Conservation (phyloP, 2,329 filamentous ascomycete genomes). For the Stagonosporopsis vannaccii region DNA sequence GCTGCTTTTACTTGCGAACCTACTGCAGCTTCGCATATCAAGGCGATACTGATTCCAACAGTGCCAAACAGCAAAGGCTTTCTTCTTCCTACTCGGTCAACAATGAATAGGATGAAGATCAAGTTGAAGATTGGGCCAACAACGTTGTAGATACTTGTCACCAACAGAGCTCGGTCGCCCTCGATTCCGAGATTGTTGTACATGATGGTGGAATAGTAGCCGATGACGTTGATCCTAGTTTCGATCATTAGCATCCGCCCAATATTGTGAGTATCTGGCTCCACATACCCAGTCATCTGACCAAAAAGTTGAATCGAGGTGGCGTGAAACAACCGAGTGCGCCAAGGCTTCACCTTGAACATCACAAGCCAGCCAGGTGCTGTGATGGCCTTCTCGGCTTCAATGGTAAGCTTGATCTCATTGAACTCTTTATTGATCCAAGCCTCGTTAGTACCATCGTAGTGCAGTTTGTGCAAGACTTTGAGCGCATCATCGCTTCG, state of each 20-base stretch:
- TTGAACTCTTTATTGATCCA: slow-evolving; percentile 66
- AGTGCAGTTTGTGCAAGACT: slow-evolving; percentile 60
- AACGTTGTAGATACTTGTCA: slow-evolving; percentile 68
- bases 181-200: slow-evolving; percentile 65
- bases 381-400: slow-evolving; percentile 64
- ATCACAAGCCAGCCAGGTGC: slow-evolving; percentile 63
- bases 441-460: slow-evolving; percentile 62
- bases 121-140: slow-evolving; percentile 65
- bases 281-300: slow-evolving; percentile 64
- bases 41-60: slow-evolving; percentile 62
- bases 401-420: slow-evolving; percentile 68
- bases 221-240: slow-evolving; percentile 61
- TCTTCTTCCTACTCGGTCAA: slow-evolving; percentile 60
- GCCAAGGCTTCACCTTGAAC: slow-evolving; percentile 65
- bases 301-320: slow-evolving; percentile 70
- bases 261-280: accelerated
- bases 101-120: slow-evolving; percentile 66
- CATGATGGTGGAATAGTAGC: slow-evolving; percentile 68
- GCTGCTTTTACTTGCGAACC: slow-evolving; percentile 48
- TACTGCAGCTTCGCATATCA: slow-evolving; percentile 67
- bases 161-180: slow-evolving; percentile 60
- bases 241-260: slow-evolving; percentile 8
- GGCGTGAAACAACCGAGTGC: slow-evolving; percentile 68
- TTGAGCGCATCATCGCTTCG: slow-evolving; percentile 62
- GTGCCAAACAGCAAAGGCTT: slow-evolving; percentile 63